Percentiles rank a stretch among this genome's conserved stretches.
These are phyloP conservation scores for Orobanche coerulescens DNA, from an alignment of 257 asterid genomes.

Conservation along the genomic window DNA sequence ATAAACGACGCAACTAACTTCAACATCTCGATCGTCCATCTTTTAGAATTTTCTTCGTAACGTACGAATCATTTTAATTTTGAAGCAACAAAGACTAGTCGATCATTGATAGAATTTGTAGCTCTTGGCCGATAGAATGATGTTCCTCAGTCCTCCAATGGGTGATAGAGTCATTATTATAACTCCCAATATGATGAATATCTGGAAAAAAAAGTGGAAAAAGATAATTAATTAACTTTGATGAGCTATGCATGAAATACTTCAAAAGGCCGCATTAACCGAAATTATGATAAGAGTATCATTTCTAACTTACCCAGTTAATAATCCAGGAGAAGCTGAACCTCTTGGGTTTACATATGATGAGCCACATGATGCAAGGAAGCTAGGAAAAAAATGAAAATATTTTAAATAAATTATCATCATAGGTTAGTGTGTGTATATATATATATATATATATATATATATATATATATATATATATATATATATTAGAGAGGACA, in stretches of 20 bases:
- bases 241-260: no score
- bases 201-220: constrained; percentile 17
- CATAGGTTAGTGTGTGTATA: neutral
- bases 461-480: no score
- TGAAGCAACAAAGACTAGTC: neutral
- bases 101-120: constrained; percentile 41
- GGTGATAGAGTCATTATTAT: constrained; percentile 38
- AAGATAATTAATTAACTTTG: neutral
- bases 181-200: constrained; percentile 36
- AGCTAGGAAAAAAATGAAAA: constrained; percentile 22
- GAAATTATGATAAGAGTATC: no score
- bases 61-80: no score
- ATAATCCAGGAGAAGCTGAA: constrained; percentile 39
- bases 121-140: constrained; percentile 38
- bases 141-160: constrained; percentile 50
- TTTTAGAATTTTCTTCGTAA: no score
- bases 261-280: no score
- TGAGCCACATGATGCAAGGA: constrained; percentile 62
- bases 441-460: no score
- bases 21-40: no score
- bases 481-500: no score
- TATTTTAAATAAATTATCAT: no score
- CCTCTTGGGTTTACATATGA: constrained; percentile 29
- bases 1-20: no score
- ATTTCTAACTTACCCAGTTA: constrained; percentile 39